These are phyloP conservation scores for Solanum chacoense DNA, from an alignment of 305 asterid genomes.

Conservation along the genomic window DNA sequence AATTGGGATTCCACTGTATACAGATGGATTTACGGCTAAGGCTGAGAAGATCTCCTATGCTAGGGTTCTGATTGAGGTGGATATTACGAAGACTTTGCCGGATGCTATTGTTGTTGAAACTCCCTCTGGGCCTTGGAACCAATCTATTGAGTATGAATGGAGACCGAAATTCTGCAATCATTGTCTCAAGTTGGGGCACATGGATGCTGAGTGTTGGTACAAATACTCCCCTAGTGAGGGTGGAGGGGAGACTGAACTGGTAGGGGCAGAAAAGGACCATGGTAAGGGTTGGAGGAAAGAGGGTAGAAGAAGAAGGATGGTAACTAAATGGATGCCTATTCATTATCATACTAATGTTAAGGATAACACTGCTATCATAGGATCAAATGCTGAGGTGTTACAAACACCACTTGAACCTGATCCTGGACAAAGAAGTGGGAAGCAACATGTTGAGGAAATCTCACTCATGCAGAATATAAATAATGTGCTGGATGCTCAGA, in stretches of 20 bases:
- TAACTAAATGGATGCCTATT: neutral
- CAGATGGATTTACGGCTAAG: neutral
- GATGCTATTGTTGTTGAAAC: neutral
- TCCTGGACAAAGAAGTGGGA: neutral
- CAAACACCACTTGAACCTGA: neutral
- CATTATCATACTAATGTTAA: neutral
- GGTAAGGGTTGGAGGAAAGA: neutral
- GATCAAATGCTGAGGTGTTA: neutral
- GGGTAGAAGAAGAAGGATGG: neutral
- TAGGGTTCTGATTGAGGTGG: neutral
- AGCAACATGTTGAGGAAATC: neutral
- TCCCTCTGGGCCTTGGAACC: neutral
- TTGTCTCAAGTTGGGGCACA: neutral
- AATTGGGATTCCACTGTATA: neutral
- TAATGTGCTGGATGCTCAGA: neutral
- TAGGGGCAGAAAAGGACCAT: neutral
- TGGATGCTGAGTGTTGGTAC: neutral
- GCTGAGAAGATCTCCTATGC: neutral
- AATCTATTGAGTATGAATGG: neutral
- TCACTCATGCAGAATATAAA: neutral
- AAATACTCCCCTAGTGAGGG: neutral
- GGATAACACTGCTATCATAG: neutral
- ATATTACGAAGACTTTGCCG: neutral
- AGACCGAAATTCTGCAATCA: neutral
- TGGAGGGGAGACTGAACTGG: neutral